These are phyloP conservation scores for Astrothelium macrocarpum DNA, from an alignment of 495 filamentous ascomycete species.

Conservation along the genomic window DNA sequence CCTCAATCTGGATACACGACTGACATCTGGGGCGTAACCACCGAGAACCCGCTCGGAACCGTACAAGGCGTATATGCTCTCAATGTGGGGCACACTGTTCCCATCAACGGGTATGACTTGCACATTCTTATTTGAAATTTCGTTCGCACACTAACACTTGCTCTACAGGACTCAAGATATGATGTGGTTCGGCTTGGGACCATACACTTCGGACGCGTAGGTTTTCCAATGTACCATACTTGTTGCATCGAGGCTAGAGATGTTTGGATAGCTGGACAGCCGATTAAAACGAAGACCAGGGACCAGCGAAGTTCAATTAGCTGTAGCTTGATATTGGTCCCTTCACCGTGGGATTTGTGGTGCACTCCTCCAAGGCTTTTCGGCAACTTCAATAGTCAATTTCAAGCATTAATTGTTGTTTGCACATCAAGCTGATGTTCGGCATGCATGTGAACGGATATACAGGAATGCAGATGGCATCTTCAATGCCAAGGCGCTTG, in stretches of 20 bases:
- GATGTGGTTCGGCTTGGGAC: constrained; percentile 18
- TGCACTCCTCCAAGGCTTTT: no score
- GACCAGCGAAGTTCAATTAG: not conserved
- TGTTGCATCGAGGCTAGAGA: not conserved
- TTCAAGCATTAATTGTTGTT: no score
- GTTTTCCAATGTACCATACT: not conserved
- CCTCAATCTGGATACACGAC: constrained; percentile 33
- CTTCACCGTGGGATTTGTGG: not conserved
- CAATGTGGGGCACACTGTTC: constrained; percentile 19
- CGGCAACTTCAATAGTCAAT: no score
- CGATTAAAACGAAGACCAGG: not conserved
- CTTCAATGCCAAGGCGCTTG: no score
- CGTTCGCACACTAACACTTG: not conserved
- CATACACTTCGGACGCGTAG: constrained; percentile 7
- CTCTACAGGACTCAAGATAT: constrained; percentile 11
- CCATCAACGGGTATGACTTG: constrained; percentile 10
- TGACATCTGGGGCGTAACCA: constrained; percentile 16
- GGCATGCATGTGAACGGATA: no score
- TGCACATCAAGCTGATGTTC: no score
- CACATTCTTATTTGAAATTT: not conserved
- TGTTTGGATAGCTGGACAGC: not conserved
- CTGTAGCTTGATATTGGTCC: not conserved
- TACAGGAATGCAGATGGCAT: no score
- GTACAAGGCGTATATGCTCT: constrained; percentile 16
- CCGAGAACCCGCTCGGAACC: constrained; percentile 11